These are phyloP conservation scores for Saitozyma sp. DNA, from an alignment of 768 basidiomycete genomes.

Conservation along the genomic window DNA sequence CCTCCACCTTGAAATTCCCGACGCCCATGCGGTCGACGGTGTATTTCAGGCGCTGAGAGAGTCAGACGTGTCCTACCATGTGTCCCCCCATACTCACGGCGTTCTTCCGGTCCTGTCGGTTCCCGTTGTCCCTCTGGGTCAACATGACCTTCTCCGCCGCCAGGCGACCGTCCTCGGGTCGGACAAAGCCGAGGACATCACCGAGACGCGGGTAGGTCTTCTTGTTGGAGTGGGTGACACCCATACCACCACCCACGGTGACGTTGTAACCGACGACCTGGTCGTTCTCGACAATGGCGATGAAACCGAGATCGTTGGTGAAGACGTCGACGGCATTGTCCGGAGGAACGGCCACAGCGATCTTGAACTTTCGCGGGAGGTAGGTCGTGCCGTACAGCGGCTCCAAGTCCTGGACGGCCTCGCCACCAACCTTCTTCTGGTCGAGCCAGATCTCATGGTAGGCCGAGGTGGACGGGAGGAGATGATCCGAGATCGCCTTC, in stretches of 20 bases:
- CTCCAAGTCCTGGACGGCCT: constrained; percentile 89
- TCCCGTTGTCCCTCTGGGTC: constrained; percentile 91
- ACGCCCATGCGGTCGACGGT: constrained; percentile 85
- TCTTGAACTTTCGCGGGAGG: constrained; percentile 94
- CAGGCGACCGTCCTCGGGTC: constrained; percentile 74
- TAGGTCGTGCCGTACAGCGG: constrained; percentile 96
- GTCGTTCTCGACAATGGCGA: constrained; percentile 79
- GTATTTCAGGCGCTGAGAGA: constrained; percentile 75
- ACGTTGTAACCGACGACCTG: constrained; percentile 92
- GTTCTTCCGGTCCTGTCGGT: constrained; percentile 69
- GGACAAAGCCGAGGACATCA: constrained; percentile 89
- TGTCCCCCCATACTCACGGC: constrained; percentile 65
- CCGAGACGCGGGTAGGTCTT: constrained; percentile 94
- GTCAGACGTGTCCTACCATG: constrained; percentile 1
- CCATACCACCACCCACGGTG: constrained; percentile 93
- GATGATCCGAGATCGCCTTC: constrained; percentile 75
- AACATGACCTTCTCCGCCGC: constrained; percentile 93
- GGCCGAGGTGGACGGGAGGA: constrained; percentile 85
- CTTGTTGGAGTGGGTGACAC: constrained; percentile 97
- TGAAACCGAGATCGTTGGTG: constrained; percentile 87
- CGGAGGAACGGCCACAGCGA: constrained; percentile 93
- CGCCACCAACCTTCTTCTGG: constrained; percentile 92
- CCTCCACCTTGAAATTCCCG: constrained; percentile 72
- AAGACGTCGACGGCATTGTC: constrained; percentile 96
- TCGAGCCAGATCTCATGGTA: constrained; percentile 99